Conservation (phyloP, 2,329 filamentous ascomycete genomes). For the Aspergillus novofumigatus region DNA sequence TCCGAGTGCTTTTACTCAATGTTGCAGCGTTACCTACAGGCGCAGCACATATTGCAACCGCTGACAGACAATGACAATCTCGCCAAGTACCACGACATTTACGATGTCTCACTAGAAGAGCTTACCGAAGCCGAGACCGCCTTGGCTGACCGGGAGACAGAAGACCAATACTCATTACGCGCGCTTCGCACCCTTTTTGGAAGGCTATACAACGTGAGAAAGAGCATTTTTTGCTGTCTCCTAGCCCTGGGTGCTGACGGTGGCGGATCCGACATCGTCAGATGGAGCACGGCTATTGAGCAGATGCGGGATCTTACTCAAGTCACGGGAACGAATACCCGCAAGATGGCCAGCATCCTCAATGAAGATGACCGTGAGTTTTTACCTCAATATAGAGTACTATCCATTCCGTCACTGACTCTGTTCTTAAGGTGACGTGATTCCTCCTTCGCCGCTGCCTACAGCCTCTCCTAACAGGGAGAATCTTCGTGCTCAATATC, state of each 20-base stretch:
- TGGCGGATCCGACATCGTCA: constrained; percentile 68
- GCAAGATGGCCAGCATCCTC: constrained; percentile 65
- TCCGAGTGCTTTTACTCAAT: constrained; percentile 65
- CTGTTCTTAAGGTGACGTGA: constrained; percentile 33
- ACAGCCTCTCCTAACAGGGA: constrained; percentile 73
- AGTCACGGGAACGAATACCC: constrained; percentile 59
- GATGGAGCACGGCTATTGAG: constrained; percentile 75
- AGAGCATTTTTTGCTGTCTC: constrained; percentile 83
- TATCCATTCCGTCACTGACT: constrained; percentile 12
- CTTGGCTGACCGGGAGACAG: constrained; percentile 62
- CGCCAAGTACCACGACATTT: constrained; percentile 89
- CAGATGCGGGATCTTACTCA: constrained; percentile 64
- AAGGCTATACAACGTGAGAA: constrained; percentile 73
- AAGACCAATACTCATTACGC: constrained; percentile 73
- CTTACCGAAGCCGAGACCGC: constrained; percentile 65
- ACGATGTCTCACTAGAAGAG: constrained; percentile 71
- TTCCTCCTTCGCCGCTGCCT: constrained; percentile 54
- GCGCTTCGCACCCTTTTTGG: constrained; percentile 77
- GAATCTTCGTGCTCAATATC: constrained; percentile 78
- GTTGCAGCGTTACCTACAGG: constrained; percentile 68
- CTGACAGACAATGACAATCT: constrained; percentile 77
- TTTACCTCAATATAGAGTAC: neutral
- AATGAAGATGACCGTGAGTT: constrained; percentile 73
- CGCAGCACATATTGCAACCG: constrained; percentile 63
- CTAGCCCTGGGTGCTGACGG: constrained; percentile 81